Evolutionary conservation across 1,284 basidiomycete species (phyloP).

Genomic region (Ganoderma boninense): DNA sequence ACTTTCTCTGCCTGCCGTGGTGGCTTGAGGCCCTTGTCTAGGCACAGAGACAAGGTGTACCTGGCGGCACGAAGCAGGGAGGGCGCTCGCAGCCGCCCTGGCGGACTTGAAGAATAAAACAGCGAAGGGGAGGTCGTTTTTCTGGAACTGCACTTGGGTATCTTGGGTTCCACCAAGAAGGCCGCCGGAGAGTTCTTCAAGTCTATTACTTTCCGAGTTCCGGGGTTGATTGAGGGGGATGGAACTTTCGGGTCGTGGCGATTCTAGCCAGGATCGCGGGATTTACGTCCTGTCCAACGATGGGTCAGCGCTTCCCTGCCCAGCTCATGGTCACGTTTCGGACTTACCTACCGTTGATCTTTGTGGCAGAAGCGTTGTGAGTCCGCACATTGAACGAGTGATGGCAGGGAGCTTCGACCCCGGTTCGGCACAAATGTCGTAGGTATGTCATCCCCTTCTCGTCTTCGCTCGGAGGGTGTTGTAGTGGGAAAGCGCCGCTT

Average conservation of each 20-base stretch:
- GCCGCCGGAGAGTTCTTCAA: conserved; percentile 52
- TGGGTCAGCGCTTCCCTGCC: conserved; percentile 44
- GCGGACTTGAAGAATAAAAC: conserved; percentile 47
- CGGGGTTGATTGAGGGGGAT: not conserved
- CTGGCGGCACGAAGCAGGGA: conserved; percentile 51
- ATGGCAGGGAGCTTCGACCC: too few species aligned
- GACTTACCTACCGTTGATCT: conserved; percentile 38
- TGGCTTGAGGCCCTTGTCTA: conserved; percentile 43
- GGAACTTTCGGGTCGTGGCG: too few species aligned
- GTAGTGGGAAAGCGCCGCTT: conserved; percentile 31
- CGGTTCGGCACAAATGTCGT: not conserved
- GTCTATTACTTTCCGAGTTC: not conserved
- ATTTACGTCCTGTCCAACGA: conserved; percentile 63
- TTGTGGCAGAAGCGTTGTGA: conserved; percentile 42
- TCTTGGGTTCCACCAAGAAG: conserved; percentile 50
- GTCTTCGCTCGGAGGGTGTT: not conserved
- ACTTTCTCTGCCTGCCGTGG: too few species aligned
- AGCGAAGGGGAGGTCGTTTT: conserved; percentile 50
- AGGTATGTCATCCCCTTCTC: not conserved
- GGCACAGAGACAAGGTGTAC: conserved; percentile 60
- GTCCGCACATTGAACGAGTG: conserved; percentile 39
- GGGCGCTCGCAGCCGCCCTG: conserved; percentile 54
- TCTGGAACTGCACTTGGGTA: conserved; percentile 56
- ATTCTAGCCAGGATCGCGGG: conserved; percentile 49
- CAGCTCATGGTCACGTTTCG: conserved; percentile 23